Base-by-base conservation (phyloP, 148 eudicot genomes). In the Tetragonia tetragonoides region DNA sequence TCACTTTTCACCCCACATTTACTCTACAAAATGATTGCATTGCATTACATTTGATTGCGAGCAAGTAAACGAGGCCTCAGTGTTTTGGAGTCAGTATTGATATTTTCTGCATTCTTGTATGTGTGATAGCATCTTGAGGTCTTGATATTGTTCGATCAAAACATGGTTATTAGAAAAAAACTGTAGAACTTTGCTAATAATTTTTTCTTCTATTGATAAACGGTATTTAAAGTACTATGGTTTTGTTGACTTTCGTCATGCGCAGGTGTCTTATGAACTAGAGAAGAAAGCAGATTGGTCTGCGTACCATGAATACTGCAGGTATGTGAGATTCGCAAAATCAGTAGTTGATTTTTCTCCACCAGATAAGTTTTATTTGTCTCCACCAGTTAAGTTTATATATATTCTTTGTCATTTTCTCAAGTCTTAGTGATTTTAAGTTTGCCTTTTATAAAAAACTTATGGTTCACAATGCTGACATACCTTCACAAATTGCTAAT, bases 241-340 rank as follows among this genome's bases (percentile, higher is more conserved):
- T 47, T 28, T 24, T 20, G 65, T 74, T 77, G 72, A 37, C 28
- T 79, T 47, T 70, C 61, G 40, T 71, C 62, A 57, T 68, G 44
- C 56, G 11, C 80, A 95, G 99, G 89, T 67, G 37, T 95, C 84
- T 77, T 83, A 84, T 68, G 85, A 89, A 70, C 80, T 93, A 68
- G 99, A 95, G 86, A 93, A 85, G 80, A 83, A 79, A 77, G 88
- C 89, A 64, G 89, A 95, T 75, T 95, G 99, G 99, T 91, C 92
- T 37, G 71, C 80, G 54, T 91, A 83, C 80, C 81, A 83, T 74
- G 83, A 86, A 21, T 88, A 93, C 75, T 93, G 99, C 85, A 73
- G 89, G 99, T 95, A 87, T 65, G 86, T 49, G 77, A 69, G 21
- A 76, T 40, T 54, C 54, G 70, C 72, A 15, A 24, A 21, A n/a